Conservation (phyloP, 768 basidiomycete genomes). For the Naganishia vishniacii region DNA sequence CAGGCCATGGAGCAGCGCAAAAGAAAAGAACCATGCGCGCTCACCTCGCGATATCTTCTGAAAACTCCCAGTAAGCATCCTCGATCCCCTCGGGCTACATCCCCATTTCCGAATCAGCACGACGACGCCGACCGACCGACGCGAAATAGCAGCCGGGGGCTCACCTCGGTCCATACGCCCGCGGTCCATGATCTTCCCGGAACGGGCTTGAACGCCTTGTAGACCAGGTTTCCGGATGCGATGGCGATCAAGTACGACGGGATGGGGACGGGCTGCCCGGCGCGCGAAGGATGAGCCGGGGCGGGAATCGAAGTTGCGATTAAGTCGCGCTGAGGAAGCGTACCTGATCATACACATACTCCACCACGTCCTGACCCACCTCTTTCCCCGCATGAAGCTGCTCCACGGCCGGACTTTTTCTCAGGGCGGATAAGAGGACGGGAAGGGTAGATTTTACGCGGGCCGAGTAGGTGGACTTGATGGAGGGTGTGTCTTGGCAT, state of each 20-base stretch:
- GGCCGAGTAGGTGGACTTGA: slow-evolving; percentile 89
- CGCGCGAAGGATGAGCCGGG: too few relatives aligned
- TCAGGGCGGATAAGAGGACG: slow-evolving; percentile 75
- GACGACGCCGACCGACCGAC: too few relatives aligned
- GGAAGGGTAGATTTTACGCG: slow-evolving; percentile 71
- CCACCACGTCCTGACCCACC: slow-evolving; percentile 67
- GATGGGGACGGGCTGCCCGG: slow-evolving; percentile 68
- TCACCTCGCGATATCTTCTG: slow-evolving; percentile 72
- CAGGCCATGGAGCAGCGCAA: too few relatives aligned
- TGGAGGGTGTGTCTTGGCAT: slow-evolving; percentile 80
- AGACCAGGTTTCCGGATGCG: slow-evolving; percentile 74
- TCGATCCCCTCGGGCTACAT: slow-evolving; percentile 66
- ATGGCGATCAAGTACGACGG: slow-evolving; percentile 90
- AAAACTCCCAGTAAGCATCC: slow-evolving; percentile 77
- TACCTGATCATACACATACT: slow-evolving; percentile 74
- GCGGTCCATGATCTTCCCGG: slow-evolving; percentile 68
- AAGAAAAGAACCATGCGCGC: too few relatives aligned
- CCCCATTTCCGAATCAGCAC: too few relatives aligned
- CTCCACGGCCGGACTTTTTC: slow-evolving; percentile 66
- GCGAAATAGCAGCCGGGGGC: too few relatives aligned
- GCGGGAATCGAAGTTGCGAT: too few relatives aligned
- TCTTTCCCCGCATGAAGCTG: slow-evolving; percentile 68
- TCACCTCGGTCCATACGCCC: slow-evolving; percentile 81
- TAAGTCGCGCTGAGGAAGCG: too few relatives aligned
- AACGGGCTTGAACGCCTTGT: slow-evolving; percentile 58